Percentiles rank a stretch among this genome's conserved stretches.
Evolutionary conservation across 148 eudicot species (phyloP).

Genomic region (Arctostaphylos glauca): DNA sequence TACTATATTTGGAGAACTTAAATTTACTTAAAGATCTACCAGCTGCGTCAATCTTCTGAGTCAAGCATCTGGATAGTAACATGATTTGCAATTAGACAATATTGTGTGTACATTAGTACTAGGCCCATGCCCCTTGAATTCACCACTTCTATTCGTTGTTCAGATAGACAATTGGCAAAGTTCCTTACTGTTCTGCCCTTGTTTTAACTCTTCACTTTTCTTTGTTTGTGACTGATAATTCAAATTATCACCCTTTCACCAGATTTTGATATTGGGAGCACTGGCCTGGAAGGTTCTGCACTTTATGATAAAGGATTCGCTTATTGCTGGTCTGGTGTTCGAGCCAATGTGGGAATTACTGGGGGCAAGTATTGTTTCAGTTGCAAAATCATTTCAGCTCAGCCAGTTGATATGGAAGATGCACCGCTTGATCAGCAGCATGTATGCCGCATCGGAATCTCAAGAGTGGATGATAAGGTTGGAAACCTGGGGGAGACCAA

Average conservation of each 20-base stretch:
- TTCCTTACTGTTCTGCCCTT: neutral
- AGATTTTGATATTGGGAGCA: slow-evolving; percentile 60
- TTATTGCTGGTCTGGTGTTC: slow-evolving; percentile 84
- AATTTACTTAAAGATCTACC: neutral
- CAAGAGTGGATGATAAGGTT: slow-evolving; percentile 49
- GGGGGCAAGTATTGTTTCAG: slow-evolving; percentile 71
- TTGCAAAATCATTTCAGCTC: slow-evolving; percentile 51
- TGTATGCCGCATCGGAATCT: slow-evolving; percentile 59
- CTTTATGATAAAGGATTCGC: slow-evolving; percentile 56
- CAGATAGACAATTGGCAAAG: neutral
- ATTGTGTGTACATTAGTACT: neutral
- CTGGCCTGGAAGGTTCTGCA: slow-evolving; percentile 49
- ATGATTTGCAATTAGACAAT: neutral
- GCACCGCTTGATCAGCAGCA: slow-evolving; percentile 47
- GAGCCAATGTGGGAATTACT: slow-evolving; percentile 55
- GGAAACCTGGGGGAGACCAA: slow-evolving; percentile 65
- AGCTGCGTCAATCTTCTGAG: neutral
- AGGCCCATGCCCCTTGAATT: neutral
- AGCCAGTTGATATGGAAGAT: slow-evolving; percentile 55
- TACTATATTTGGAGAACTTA: neutral
- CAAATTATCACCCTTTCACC: slow-evolving; percentile 8
- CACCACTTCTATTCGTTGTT: no score
- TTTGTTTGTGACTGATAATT: neutral
- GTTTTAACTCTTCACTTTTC: neutral
- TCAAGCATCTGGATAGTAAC: neutral